phyloP scores from a whole-genome alignment of 2,329 filamentous ascomycete species.

The Colletotrichum eleusines region DNA sequence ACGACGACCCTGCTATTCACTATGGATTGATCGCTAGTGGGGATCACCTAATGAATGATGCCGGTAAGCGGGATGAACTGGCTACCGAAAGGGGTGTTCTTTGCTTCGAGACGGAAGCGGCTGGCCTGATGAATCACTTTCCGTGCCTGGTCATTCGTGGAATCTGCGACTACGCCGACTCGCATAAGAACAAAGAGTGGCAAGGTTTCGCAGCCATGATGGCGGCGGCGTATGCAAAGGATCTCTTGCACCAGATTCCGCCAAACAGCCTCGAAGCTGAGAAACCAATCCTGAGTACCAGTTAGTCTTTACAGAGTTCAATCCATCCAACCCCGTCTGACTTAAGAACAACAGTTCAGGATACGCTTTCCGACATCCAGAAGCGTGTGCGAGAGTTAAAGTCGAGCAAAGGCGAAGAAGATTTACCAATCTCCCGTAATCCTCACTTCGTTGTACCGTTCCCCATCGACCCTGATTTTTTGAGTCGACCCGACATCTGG shows the following conservation, averaged over 20 bases:
- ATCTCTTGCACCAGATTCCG: slow-evolving; percentile 40
- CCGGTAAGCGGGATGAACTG: slow-evolving; percentile 48
- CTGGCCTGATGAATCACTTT: slow-evolving; percentile 1
- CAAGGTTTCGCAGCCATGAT: slow-evolving; percentile 45
- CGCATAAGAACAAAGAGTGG: slow-evolving; percentile 46
- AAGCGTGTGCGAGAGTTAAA: neutral
- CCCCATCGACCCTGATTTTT: slow-evolving; percentile 38
- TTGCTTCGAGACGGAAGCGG: slow-evolving; percentile 36
- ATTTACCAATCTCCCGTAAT: neutral
- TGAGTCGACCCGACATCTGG: slow-evolving; percentile 34
- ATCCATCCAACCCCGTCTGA: neutral
- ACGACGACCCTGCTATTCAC: slow-evolving; percentile 44
- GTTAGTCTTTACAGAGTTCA: neutral
- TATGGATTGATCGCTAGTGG: slow-evolving; percentile 52
- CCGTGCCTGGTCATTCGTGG: slow-evolving; percentile 46
- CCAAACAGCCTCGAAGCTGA: slow-evolving; percentile 38
- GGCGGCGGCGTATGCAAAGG: slow-evolving; percentile 47
- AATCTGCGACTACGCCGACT: slow-evolving; percentile 50
- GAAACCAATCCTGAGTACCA: neutral
- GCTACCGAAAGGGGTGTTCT: slow-evolving; percentile 50
- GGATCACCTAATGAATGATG: slow-evolving; percentile 50
- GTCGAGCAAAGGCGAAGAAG: too few species aligned
- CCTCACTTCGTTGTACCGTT: slow-evolving; percentile 32
- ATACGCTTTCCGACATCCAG: neutral
- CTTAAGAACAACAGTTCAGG: neutral